Evolutionary conservation across 371 early-diverging fungal species (phyloP), one percentile per base, ranked within the genome.

Genomic region (Circinella umbellata): DNA sequence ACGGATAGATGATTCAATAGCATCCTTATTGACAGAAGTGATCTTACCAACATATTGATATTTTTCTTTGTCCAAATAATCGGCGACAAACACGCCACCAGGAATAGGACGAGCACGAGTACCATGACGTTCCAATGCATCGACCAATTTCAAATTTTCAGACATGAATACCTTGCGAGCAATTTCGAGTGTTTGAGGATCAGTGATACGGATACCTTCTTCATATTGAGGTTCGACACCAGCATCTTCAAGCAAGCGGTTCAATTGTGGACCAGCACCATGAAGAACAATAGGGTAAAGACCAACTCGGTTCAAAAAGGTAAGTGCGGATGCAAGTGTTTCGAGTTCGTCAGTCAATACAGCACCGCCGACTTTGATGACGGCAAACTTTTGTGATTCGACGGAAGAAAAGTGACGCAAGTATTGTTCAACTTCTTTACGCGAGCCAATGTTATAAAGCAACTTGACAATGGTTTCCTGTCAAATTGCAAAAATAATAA

Each of bases 291-390:
- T 98, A 36, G 99, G 99, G 77, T 95, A 98, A 37, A 98, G 88
- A 8, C 99, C 99, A 7, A 98, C 97, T 55, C 96, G 92, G 83
- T 96, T 92, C 71, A 98, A 86, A 80, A 98, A 98, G 14, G 97
- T 95, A 74, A 97, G 87, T 34, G 97, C 92, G 2, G 96, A 95
- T 3, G 96, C 96, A 18, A 98, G 81, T n/a, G 95, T 94, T 66
- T 94, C 95, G 60, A 98, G 87, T 63, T 97, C 96, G 77, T 98
- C 96, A 3, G 95, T 90, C 70, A 98, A 84, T 15, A 98, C 96
- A 8, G 97, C 99, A 14, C 99, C 99, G 64, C 99, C 99, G 20
- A 98, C 98, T 78, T 98, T 98, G 84, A 98, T 97, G 64, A 98
- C 97, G 17, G 99, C 99, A 84, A 98, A 98, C 85, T 96, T 96